Evolutionary conservation across 2,329 filamentous ascomycete species (phyloP), one percentile per base, ranked within the genome.

Genomic region (Nothopassalora personata): DNA sequence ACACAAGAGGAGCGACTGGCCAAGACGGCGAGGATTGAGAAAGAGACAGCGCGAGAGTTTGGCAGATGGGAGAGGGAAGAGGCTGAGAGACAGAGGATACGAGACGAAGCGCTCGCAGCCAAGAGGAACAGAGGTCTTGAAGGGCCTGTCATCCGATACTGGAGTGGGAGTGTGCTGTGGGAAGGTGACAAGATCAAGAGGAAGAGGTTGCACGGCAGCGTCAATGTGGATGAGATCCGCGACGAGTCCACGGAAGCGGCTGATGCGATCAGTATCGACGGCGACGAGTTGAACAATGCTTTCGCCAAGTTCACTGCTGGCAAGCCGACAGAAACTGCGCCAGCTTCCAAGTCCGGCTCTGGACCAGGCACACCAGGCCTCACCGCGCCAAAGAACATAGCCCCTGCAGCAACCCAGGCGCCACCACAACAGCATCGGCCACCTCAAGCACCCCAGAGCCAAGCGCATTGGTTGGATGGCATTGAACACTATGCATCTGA

Each of bases 21-120:
- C 34, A 68, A 65, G 59, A 69, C 68, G 31, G 64, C 61, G 47
- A 78, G 86, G 54, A 87, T 95, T 6, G 94, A 97, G 75, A 88
- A 88, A 74, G 81, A 87, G 68, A 99, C 74, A 84, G 88, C 66
- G n/a, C 66, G 95, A 90, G 80, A 97, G 88, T 74, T 77, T 96
- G 70, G 97, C 70, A 83, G 90, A 57, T 97, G 93, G 92, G 92
- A 97, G 73, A 88, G 91, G 73, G 90, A 91, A 6, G 94, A 99
- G 76, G 91, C 91, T 75, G 86, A 88, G 72, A 86, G 93, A 59
- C 89, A 92, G 65, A 90, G 93, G 68, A 89, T 96, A 70, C 83
- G 93, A 61, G 83, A 86, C 64, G 88, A 86, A 45, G 93, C 89
- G 75, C 80, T 97, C 51, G 91, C 93, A 43, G 94, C 93, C 13